A percentile compares a stretch with the other conserved stretches of the same genome.
Evolutionary conservation across 805 yeast genomes (phyloP).

Genomic region (Kodamaea lidongshanica): DNA sequence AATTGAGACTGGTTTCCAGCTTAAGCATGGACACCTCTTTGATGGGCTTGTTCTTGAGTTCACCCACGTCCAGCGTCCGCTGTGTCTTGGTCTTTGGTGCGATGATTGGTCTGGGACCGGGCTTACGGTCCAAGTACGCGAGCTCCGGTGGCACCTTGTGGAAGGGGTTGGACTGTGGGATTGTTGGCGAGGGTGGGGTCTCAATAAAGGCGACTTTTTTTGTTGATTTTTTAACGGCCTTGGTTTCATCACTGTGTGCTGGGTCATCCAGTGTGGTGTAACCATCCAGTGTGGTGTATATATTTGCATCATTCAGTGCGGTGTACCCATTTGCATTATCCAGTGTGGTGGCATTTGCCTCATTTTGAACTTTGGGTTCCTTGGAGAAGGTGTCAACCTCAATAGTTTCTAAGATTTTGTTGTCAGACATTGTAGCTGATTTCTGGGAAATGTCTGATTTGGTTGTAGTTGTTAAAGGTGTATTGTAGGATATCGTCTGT

Average conservation of each 20-base stretch:
- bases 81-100: conserved; percentile 7
- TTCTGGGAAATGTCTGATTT: no score
- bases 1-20: conserved; percentile 43
- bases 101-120: conserved; percentile 26
- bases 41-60: conserved; percentile 46
- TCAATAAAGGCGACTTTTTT: conserved; percentile 37
- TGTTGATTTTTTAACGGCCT: conserved; percentile 9
- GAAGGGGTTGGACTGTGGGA: conserved; percentile 26
- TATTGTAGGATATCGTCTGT: no score
- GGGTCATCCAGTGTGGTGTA: no score
- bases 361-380: no score
- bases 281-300: no score
- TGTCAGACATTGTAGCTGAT: no score
- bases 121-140: conserved; percentile 26
- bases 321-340: no score
- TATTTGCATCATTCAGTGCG: no score
- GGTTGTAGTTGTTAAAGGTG: no score
- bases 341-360: no score
- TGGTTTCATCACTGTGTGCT: neutral
- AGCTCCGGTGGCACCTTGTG: conserved; percentile 39
- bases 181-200: conserved; percentile 31
- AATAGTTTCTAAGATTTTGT: no score
- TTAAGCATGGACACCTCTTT: conserved; percentile 43
- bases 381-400: no score
- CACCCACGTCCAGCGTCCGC: conserved; percentile 31